These are phyloP conservation scores for Eimeria falciformis DNA, from an alignment of 169 alveolate genomes.

Conservation along the genomic window DNA sequence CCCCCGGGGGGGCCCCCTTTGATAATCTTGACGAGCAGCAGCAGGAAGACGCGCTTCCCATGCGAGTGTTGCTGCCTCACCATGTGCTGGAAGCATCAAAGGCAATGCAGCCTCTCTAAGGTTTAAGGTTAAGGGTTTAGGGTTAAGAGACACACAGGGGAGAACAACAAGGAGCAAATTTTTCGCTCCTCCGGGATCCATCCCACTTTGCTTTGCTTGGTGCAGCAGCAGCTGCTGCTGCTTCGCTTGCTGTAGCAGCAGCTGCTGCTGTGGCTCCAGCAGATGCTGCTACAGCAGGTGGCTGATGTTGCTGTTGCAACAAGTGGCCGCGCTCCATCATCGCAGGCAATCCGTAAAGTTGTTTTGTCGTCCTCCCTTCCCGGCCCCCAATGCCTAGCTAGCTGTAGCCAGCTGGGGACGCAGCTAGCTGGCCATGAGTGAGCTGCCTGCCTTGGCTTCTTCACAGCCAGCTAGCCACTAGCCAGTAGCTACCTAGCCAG, in stretches of 20 bases:
- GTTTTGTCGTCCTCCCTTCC: not conserved
- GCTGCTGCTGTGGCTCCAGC: not conserved
- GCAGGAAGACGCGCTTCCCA: not conserved
- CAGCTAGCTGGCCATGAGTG: no score
- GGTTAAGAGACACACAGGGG: not conserved
- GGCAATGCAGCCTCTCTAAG: constrained; percentile 40
- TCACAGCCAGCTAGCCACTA: no score
- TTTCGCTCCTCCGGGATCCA: not conserved
- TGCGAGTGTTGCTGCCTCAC: constrained; percentile 40
- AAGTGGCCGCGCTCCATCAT: no score
- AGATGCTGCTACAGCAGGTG: constrained; percentile 6
- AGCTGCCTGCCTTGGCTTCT: no score
- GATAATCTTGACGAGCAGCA: not conserved
- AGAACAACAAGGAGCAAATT: not conserved
- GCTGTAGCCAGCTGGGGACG: no score
- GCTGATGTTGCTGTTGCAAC: not conserved
- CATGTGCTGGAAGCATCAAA: constrained; percentile 32
- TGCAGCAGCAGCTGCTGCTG: constrained; percentile 2
- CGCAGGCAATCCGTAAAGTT: no score
- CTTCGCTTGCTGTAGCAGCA: not conserved
- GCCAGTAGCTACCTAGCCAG: no score
- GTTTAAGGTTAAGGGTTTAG: constrained; percentile 32
- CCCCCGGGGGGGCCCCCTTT: constrained; percentile 15
- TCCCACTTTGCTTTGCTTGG: not conserved
- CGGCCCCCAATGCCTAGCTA: not conserved